A percentile compares a stretch with the other conserved stretches of the same genome.
phyloP scores from a whole-genome alignment of 129 eudicot genomes.

The Logfia minima region DNA sequence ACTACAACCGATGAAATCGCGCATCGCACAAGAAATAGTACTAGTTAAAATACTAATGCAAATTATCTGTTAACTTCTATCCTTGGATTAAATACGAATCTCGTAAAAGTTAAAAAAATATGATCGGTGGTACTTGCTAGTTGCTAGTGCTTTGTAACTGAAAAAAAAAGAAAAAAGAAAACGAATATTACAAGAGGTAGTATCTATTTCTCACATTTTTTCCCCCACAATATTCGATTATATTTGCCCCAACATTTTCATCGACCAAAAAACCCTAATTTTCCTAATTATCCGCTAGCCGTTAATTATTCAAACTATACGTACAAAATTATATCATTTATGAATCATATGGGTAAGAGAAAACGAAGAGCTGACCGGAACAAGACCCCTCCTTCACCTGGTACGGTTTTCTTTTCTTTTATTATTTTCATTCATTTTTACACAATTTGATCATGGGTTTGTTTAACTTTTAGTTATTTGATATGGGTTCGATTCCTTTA shows the following conservation, averaged over 20 bases:
- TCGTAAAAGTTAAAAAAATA: no score
- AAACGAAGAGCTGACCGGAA: constrained; percentile 36
- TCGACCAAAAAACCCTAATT: constrained; percentile 33
- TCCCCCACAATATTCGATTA: constrained; percentile 5
- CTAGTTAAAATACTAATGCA: no score
- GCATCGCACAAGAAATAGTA: no score
- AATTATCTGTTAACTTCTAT: no score
- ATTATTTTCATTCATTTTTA: background rate
- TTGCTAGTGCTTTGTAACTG: no score
- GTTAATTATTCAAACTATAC: constrained; percentile 25
- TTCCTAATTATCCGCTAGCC: constrained; percentile 16
- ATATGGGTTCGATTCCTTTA: background rate
- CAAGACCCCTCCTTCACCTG: constrained; percentile 37
- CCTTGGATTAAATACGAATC: no score
- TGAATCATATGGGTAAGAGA: constrained; percentile 26
- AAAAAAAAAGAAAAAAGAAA: background rate
- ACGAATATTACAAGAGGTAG: background rate
- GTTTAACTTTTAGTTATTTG: background rate
- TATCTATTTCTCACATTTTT: constrained; percentile 5
- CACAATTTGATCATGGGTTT: constrained; percentile 22
- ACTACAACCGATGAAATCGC: no score
- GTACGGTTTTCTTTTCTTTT: constrained; percentile 11
- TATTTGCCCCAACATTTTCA: constrained; percentile 22
- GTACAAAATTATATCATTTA: background rate
- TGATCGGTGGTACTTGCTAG: no score